A percentile compares a stretch with the other conserved stretches of the same genome.
These are phyloP conservation scores for Manihot esculenta DNA, from an alignment of 441 rosid genomes.

Conservation along the genomic window DNA sequence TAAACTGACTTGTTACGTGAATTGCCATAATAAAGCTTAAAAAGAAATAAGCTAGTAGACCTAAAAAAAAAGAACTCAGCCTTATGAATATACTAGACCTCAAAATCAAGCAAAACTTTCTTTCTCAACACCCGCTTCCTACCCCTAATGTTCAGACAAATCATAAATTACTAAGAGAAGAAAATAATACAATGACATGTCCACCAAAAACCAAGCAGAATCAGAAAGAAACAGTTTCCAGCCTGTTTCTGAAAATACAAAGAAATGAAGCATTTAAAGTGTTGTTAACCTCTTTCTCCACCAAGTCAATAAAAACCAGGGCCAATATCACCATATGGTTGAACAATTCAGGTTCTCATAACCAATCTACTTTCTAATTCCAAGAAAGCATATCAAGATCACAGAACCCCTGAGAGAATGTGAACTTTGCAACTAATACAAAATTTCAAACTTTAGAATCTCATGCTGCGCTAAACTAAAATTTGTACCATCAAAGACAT, in stretches of 20 bases:
- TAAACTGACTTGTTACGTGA: not conserved
- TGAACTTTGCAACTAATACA: not conserved
- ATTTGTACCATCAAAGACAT: conserved; percentile 60
- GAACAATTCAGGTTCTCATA: conserved; percentile 1
- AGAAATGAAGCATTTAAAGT: not conserved
- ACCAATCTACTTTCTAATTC: not conserved
- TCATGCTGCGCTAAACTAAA: not conserved
- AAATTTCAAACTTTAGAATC: not conserved
- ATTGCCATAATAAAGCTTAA: not conserved
- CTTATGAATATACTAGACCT: not conserved
- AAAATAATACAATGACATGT: not conserved
- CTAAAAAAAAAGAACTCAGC: not conserved
- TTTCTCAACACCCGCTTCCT: not conserved
- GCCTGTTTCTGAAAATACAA: not conserved
- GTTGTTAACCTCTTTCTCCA: not conserved
- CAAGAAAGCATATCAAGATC: not conserved
- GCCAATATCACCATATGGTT: not conserved
- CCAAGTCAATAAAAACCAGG: not conserved
- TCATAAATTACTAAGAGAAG: not conserved
- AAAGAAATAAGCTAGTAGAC: not conserved
- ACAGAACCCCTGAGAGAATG: not conserved
- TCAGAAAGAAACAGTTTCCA: not conserved
- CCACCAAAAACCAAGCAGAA: not conserved
- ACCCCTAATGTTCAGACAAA: not conserved
- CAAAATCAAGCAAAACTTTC: not conserved